Percentiles rank a stretch among this genome's conserved stretches.
Evolutionary conservation across 78 protist genomes (phyloP).

Genomic region (Planoprotostelium fungivorum): DNA sequence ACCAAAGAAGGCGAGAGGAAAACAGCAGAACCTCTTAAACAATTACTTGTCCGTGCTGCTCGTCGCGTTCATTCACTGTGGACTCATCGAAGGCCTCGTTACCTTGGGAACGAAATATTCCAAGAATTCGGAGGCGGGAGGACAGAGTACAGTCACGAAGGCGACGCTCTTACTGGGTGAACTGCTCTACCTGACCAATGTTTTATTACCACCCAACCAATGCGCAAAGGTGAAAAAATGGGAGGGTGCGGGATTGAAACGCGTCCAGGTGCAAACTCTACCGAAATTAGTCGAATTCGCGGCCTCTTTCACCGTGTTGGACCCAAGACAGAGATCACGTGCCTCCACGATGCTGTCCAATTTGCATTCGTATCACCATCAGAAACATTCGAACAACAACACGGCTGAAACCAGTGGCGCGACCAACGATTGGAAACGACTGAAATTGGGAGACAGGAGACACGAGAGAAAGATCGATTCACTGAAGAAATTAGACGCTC

Average conservation of each 20-base stretch:
- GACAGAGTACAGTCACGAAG: slow-evolving; percentile 13
- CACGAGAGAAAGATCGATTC: slow-evolving; percentile 35
- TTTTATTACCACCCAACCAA: slow-evolving; percentile 38
- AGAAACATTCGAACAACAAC: slow-evolving; percentile 10
- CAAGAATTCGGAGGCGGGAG: slow-evolving; percentile 14
- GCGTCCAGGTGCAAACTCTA: slow-evolving; percentile 16
- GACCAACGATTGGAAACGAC: slow-evolving; percentile 25
- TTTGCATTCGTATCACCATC: slow-evolving; percentile 31
- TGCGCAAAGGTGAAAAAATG: slow-evolving; percentile 29
- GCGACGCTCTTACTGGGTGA: slow-evolving; percentile 40
- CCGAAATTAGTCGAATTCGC: slow-evolving; percentile 50
- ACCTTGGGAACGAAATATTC: slow-evolving; percentile 31
- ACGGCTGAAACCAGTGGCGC: no score
- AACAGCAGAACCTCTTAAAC: slow-evolving; percentile 46
- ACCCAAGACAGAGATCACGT: slow-evolving; percentile 35
- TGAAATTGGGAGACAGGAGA: slow-evolving; percentile 40
- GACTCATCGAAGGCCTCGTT: slow-evolving; percentile 46
- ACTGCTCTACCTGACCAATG: slow-evolving; percentile 29
- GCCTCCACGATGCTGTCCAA: slow-evolving; percentile 53
- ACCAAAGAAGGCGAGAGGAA: slow-evolving; percentile 17
- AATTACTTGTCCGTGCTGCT: slow-evolving; percentile 36
- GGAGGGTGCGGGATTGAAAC: not conserved
- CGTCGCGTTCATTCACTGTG: slow-evolving; percentile 43
- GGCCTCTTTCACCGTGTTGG: slow-evolving; percentile 20
- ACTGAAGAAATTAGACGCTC: slow-evolving; percentile 47